These are phyloP conservation scores for Hemisphaericaspora subhashii DNA, from an alignment of 1,139 yeast genomes.

Conservation along the genomic window DNA sequence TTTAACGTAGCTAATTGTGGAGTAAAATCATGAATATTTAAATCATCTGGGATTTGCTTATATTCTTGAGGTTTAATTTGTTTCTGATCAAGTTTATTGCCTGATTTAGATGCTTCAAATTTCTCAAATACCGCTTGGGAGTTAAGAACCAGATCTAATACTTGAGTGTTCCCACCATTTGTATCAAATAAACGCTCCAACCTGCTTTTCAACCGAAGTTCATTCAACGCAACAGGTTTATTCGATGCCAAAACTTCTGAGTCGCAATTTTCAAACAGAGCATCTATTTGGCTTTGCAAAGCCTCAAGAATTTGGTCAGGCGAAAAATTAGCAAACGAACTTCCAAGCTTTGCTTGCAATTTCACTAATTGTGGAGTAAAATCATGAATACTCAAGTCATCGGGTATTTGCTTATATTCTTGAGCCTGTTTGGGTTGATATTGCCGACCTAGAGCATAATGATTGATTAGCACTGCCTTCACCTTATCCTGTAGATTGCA, in stretches of 20 bases:
- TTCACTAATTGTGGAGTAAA: constrained; percentile 8
- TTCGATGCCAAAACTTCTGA: constrained; percentile 16
- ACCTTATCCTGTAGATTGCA: no score
- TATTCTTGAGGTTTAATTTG: constrained; percentile 17
- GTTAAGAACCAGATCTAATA: constrained; percentile 14
- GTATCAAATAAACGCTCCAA: constrained; percentile 23
- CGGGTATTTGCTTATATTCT: constrained; percentile 12
- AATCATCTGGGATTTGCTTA: constrained; percentile 39
- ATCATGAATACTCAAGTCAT: constrained; percentile 11
- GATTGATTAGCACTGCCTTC: neutral
- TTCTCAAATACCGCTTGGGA: constrained; percentile 10
- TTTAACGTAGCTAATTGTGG: constrained; percentile 28
- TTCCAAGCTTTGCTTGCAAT: constrained; percentile 5
- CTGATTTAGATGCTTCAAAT: constrained; percentile 11
- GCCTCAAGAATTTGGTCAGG: neutral
- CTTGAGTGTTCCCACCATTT: constrained; percentile 30
- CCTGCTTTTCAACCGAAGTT: constrained; percentile 22
- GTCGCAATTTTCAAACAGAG: neutral
- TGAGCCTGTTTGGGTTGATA: neutral
- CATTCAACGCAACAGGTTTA: constrained; percentile 19
- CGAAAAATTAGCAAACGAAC: constrained; percentile 4
- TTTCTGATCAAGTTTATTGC: neutral
- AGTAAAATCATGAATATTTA: constrained; percentile 30
- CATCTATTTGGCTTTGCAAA: neutral
- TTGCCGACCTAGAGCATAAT: neutral